Percentiles rank a stretch among this genome's conserved stretches.
Conservation (phyloP, 352 stramenopile species). For the Bremia lactucae region DNA sequence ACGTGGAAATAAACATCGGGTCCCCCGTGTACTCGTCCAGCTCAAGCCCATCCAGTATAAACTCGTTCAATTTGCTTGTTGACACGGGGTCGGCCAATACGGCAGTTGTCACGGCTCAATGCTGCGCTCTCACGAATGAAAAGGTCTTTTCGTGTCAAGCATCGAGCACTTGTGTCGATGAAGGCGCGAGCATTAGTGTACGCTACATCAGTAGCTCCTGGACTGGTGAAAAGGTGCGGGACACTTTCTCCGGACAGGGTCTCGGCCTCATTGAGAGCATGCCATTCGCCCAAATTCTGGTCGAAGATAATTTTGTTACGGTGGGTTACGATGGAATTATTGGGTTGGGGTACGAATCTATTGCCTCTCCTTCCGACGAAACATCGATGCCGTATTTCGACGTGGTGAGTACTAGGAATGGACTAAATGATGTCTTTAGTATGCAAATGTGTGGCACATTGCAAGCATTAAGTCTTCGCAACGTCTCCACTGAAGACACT, state of each 20-base stretch:
- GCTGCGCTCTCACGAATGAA: slow-evolving; percentile 52
- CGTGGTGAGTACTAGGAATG: slow-evolving; percentile 20
- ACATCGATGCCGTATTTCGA: slow-evolving; percentile 59
- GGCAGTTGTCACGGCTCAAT: slow-evolving; percentile 63
- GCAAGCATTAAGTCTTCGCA: slow-evolving; percentile 40
- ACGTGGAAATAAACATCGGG: slow-evolving; percentile 40
- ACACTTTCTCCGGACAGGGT: slow-evolving; percentile 54
- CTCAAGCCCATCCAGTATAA: slow-evolving; percentile 19
- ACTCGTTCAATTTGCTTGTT: slow-evolving; percentile 58
- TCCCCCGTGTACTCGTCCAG: slow-evolving; percentile 27
- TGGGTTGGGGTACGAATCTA: slow-evolving; percentile 44
- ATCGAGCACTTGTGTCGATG: slow-evolving; percentile 45
- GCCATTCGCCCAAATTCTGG: slow-evolving; percentile 47
- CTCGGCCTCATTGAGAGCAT: slow-evolving; percentile 36
- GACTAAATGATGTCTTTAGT: slow-evolving; percentile 50
- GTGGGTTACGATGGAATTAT: slow-evolving; percentile 69
- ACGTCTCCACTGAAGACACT: slow-evolving; percentile 22
- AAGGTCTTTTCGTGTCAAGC: slow-evolving; percentile 54
- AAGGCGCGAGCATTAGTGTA: slow-evolving; percentile 37
- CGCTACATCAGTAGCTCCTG: slow-evolving; percentile 70
- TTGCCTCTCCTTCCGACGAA: slow-evolving; percentile 40
- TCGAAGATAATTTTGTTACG: slow-evolving; percentile 58
- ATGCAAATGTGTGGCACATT: slow-evolving; percentile 69
- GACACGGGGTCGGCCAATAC: slow-evolving; percentile 79
- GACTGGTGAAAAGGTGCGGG: slow-evolving; percentile 48